These are phyloP conservation scores for Russula vinacea DNA, from an alignment of 768 basidiomycete genomes.

Conservation along the genomic window DNA sequence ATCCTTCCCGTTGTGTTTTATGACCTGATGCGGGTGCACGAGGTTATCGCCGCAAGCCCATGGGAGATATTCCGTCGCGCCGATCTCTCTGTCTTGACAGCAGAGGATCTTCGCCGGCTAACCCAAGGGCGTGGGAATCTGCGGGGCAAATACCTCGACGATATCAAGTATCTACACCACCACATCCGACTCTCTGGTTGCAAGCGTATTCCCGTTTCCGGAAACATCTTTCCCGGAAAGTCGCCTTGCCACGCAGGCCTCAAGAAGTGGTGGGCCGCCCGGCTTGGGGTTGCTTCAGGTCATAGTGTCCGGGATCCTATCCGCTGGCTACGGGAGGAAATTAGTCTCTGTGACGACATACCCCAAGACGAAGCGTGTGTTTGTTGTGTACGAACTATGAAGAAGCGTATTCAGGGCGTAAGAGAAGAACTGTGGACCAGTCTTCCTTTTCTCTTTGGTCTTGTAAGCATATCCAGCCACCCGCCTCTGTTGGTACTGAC, in stretches of 20 bases:
- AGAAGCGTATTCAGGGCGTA: constrained; percentile 20
- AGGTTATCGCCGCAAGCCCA: constrained; percentile 21
- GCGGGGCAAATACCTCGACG: constrained; percentile 22
- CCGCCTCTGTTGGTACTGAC: neutral
- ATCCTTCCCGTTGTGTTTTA: constrained; percentile 28
- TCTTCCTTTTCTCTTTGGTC: constrained; percentile 25
- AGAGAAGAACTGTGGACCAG: constrained; percentile 23
- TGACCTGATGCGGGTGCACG: constrained; percentile 24
- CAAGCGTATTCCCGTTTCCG: constrained; percentile 75
- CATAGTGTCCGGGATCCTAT: constrained; percentile 22
- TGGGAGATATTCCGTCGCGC: constrained; percentile 20
- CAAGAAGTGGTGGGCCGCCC: constrained; percentile 24
- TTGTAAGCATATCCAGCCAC: constrained; percentile 7
- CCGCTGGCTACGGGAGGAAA: constrained; percentile 21
- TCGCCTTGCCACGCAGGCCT: constrained; percentile 18
- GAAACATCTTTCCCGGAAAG: constrained; percentile 44
- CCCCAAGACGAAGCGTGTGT: constrained; percentile 25
- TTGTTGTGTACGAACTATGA: constrained; percentile 16
- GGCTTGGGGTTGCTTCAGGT: constrained; percentile 20
- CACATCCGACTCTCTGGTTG: constrained; percentile 82
- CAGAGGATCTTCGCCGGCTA: constrained; percentile 27
- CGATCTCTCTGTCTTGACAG: constrained; percentile 23
- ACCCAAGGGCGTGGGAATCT: constrained; percentile 23
- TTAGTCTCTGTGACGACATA: constrained; percentile 19
- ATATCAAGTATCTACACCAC: constrained; percentile 67